Base-by-base conservation (phyloP, 768 basidiomycete genomes). In the Boletus subparvulus region DNA sequence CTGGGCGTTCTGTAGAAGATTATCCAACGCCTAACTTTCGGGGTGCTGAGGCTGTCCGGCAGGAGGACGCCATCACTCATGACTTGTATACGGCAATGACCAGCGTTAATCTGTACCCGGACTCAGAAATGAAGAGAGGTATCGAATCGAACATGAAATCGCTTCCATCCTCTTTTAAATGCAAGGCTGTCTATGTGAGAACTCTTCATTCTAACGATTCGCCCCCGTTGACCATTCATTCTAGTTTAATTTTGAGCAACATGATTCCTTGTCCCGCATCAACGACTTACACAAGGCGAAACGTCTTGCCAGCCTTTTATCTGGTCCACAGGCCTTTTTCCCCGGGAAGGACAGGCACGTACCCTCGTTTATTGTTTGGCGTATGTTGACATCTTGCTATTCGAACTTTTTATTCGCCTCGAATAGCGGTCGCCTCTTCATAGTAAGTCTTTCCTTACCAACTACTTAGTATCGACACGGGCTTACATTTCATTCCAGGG, bases 401-500 rank as follows among this genome's bases (percentile, higher is more conserved):
- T 10, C n/a, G 30, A 14, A 24, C 26, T 26, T 21, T 21, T 21
- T 21, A 21, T 21, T 21, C 21, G 21, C 21, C 21, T 21, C 21
- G 32, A 33, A 41, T 16, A 62, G 61, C 2, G 61, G 61, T 21
- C 61, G 55, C 37, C 39, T 61, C 7, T 61, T 62, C 32, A 58
- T 61, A 26, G 61, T 63, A 24, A 32, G 60, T 47, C 2, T 24
- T 28, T 8, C 16, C 8, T 40, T 46, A 4, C 6, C 21, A 10
- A 37, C 28, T 28, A 26, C 26, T 16, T 14, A 21, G 21, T 21
- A 12, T 40, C 33, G 11, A 46, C 10, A 2, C 5, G 7, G 3
- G n/a, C 35, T 6, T 37, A 37, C 39, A 54, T 24, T 12, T 35
- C 16, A 7, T 50, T 47, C 7, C 19, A 91, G 89, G 92, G 92